Evolutionary conservation across 768 basidiomycete species (phyloP).

Genomic region (Guyanaporus albipodus): DNA sequence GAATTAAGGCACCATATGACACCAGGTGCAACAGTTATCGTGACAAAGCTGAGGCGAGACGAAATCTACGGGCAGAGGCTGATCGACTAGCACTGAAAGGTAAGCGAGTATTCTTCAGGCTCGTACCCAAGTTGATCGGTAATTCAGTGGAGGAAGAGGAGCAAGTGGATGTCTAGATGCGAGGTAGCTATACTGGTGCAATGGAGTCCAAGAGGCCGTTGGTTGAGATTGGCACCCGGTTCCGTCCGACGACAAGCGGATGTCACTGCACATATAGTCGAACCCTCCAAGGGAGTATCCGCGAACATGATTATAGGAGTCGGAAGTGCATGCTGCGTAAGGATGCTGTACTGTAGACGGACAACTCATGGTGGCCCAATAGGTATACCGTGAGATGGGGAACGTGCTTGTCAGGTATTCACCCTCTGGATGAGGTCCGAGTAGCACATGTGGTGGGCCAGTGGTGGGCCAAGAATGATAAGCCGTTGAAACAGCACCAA

Average conservation of each 20-base stretch:
- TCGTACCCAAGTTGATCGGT: constrained; percentile 50
- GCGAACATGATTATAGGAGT: constrained; percentile 49
- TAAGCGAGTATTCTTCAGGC: constrained; percentile 32
- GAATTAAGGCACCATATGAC: constrained; percentile 35
- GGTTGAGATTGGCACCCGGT: constrained; percentile 35
- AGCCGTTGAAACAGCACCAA: constrained; percentile 27
- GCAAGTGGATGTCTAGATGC: constrained; percentile 41
- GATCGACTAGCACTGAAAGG: constrained; percentile 9
- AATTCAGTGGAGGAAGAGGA: constrained; percentile 39
- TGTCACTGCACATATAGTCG: constrained; percentile 49
- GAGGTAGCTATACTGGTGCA: constrained; percentile 39
- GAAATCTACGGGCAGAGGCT: constrained; percentile 28
- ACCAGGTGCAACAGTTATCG: constrained; percentile 30
- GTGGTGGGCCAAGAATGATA: constrained; percentile 28
- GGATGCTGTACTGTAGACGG: constrained; percentile 47
- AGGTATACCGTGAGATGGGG: constrained; percentile 18
- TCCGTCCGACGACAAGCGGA: constrained; percentile 42
- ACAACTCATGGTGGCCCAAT: constrained; percentile 26
- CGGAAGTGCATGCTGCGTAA: constrained; percentile 53
- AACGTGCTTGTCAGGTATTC: constrained; percentile 12
- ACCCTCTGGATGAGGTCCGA: constrained; percentile 20
- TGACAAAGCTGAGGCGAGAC: constrained; percentile 21
- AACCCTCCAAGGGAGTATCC: constrained; percentile 59
- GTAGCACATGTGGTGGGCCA: constrained; percentile 14
- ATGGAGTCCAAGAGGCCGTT: constrained; percentile 42